Conservation (phyloP, 768 basidiomycete genomes). For the Clitopilus hobsonii region DNA sequence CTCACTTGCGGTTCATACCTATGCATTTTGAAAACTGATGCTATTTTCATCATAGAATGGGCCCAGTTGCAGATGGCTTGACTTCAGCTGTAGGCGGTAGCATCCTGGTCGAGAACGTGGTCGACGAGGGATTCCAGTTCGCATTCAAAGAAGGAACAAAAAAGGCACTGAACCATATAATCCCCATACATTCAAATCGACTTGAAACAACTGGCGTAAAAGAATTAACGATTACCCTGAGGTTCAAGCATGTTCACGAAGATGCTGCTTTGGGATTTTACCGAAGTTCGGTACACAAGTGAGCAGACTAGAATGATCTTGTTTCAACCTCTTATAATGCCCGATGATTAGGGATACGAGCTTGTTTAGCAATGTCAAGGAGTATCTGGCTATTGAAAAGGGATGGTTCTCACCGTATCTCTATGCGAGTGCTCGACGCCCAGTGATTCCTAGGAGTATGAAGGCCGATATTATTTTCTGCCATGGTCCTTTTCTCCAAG, state of each 20-base stretch:
- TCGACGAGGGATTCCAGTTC: conserved; percentile 51
- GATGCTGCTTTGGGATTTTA: conserved; percentile 62
- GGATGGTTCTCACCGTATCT: conserved; percentile 69
- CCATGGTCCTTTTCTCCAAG: conserved; percentile 58
- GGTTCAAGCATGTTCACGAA: conserved; percentile 51
- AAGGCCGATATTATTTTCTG: conserved; percentile 64
- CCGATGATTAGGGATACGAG: conserved; percentile 39
- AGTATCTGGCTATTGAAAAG: conserved; percentile 58
- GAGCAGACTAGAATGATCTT: conserved; percentile 14
- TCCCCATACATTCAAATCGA: conserved; percentile 48
- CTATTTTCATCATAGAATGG: conserved; percentile 31
- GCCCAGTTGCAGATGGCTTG: conserved; percentile 48
- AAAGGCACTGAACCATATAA: conserved; percentile 38
- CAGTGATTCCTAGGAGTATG: conserved; percentile 57
- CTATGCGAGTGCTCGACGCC: conserved; percentile 55
- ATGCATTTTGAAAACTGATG: too few species aligned
- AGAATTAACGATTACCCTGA: conserved; percentile 53
- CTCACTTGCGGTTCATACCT: too few species aligned
- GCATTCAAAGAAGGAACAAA: conserved; percentile 45
- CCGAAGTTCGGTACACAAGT: conserved; percentile 55
- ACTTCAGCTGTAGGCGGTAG: conserved; percentile 48
- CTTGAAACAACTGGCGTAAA: conserved; percentile 58
- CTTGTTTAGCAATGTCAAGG: conserved; percentile 55
- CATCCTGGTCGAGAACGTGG: conserved; percentile 53
- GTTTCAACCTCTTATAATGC: not conserved